Percentiles rank a stretch among this genome's conserved stretches.
Evolutionary conservation across 345 rosid species (phyloP).

Genomic region (Streptanthus diversifolius): DNA sequence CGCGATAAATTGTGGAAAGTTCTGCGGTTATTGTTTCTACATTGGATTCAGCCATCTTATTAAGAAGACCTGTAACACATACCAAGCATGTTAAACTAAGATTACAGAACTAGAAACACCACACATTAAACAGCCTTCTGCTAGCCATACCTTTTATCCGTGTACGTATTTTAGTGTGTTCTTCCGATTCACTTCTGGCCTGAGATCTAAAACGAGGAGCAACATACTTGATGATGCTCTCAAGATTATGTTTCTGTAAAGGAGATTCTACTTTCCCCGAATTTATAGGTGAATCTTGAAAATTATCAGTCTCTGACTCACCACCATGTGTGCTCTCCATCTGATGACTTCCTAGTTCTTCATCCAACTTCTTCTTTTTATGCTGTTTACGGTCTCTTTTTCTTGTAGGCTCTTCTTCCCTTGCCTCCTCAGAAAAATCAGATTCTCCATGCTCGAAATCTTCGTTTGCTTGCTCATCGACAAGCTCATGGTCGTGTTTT

Average conservation of each 20-base stretch:
- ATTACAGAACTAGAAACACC: conserved; percentile 4
- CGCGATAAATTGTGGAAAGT: conserved; percentile 59
- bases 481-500: conserved; percentile 23
- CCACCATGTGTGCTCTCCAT: conserved; percentile 22
- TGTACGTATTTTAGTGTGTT: conserved; percentile 61
- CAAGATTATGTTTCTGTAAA: conserved; percentile 16
- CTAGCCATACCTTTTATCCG: conserved; percentile 65
- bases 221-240: conserved; percentile 50
- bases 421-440: conserved; percentile 22
- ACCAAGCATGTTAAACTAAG: conserved; percentile 13
- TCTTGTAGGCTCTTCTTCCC: conserved; percentile 26
- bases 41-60: conserved; percentile 80
- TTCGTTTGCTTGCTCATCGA: conserved; percentile 18
- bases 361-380: conserved; percentile 41
- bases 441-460: conserved; percentile 29
- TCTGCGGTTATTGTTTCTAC: conserved; percentile 82
- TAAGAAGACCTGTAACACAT: conserved; percentile 67
- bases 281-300: conserved; percentile 26
- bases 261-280: conserved; percentile 32
- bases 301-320: conserved; percentile 24
- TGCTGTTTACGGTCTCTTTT: conserved; percentile 20
- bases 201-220: conserved; percentile 68
- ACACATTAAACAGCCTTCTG: not conserved
- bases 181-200: conserved; percentile 59
- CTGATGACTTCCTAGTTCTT: conserved; percentile 28